phyloP scores from a whole-genome alignment of 495 filamentous ascomycete genomes.

The Barbatosphaeria neglecta region DNA sequence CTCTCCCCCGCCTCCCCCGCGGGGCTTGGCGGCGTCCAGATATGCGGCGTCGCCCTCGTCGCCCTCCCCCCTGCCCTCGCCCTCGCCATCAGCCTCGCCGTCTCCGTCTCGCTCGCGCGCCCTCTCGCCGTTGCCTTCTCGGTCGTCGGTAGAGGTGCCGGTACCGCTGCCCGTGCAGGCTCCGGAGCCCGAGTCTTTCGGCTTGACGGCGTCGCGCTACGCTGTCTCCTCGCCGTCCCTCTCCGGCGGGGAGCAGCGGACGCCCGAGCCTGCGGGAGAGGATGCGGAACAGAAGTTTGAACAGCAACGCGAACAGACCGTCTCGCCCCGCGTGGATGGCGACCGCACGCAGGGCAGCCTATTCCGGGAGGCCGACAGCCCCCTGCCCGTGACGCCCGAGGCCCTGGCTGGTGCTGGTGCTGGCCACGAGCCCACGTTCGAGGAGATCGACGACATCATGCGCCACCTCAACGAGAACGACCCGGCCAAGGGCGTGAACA shows the following conservation, averaged over 20 bases:
- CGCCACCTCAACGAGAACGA: constrained; percentile 62
- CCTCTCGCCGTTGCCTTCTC: too few species aligned
- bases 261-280: constrained; percentile 8
- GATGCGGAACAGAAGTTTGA: too few species aligned
- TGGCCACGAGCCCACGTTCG: constrained; percentile 47
- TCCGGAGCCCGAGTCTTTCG: constrained; percentile 8
- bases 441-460: constrained; percentile 81
- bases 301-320: constrained; percentile 16
- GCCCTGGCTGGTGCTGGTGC: background rate
- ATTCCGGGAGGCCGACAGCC: constrained; percentile 1
- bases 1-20: constrained; percentile 13
- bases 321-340: constrained; percentile 12
- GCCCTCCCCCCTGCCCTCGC: too few species aligned
- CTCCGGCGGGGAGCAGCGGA: constrained; percentile 13
- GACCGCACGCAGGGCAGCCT: constrained; percentile 5
- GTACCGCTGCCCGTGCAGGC: too few species aligned
- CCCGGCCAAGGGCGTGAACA: constrained; percentile 60
- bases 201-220: constrained; percentile 9
- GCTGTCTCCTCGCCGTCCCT: constrained; percentile 21
- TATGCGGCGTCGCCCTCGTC: constrained; percentile 28
- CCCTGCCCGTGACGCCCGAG: constrained; percentile 1
- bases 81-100: too few species aligned
- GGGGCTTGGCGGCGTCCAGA: constrained; percentile 27
- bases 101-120: too few species aligned
- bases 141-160: too few species aligned